Conservation (phyloP, 352 stramenopile species). For the Aphanomyces invadans region DNA sequence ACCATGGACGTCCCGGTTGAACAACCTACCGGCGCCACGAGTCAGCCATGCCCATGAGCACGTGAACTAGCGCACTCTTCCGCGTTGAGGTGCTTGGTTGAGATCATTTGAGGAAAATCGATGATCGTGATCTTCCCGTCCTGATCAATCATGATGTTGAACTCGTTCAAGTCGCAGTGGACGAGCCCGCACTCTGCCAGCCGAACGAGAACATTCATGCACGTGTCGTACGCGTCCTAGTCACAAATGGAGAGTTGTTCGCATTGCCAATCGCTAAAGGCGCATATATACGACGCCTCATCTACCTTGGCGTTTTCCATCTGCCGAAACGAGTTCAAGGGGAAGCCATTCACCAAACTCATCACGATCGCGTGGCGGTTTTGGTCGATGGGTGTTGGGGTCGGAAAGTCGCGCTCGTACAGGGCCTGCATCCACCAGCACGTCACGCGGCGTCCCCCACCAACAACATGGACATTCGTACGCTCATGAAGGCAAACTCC, state of each 20-base stretch:
- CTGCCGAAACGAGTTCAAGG: constrained; percentile 92
- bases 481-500: constrained; percentile 99
- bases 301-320: constrained; percentile 85
- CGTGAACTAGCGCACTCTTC: constrained; percentile 73
- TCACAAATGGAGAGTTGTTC: too few species aligned
- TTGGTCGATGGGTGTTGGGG: constrained; percentile 94
- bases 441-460: too few species aligned
- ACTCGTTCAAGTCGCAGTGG: constrained; percentile 99
- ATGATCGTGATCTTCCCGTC: constrained; percentile 96
- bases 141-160: constrained; percentile 98
- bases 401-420: constrained; percentile 95
- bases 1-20: constrained; percentile 94
- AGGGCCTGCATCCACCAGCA: constrained; percentile 84
- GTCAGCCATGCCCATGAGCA: constrained; percentile 22
- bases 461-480: constrained; percentile 23
- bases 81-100: constrained; percentile 96
- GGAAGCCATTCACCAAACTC: constrained; percentile 91
- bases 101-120: constrained; percentile 99
- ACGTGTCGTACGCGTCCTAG: constrained; percentile 90
- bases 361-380: constrained; percentile 98
- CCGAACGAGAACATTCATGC: constrained; percentile 94
- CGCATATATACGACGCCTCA: background rate
- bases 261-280: too few species aligned
- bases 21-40: constrained; percentile 52
- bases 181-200: constrained; percentile 96